Evolutionary conservation across 2,329 filamentous ascomycete genomes (phyloP), one percentile per base, ranked within the genome.

Genomic region (Blastomyces gilchristii): DNA sequence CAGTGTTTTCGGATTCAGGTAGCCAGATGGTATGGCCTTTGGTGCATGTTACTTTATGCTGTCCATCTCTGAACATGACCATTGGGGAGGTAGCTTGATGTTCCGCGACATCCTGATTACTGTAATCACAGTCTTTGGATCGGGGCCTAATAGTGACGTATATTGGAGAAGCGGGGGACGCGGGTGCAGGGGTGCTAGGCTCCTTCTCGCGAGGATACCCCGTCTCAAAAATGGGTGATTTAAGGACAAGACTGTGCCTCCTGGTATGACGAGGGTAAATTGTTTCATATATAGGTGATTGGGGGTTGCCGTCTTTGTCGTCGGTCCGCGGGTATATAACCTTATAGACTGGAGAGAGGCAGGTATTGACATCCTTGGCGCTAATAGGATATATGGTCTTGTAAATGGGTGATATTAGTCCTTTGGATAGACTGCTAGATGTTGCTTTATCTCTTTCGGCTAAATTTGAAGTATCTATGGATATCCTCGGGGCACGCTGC

Each of bases 361-460:
- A 45, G 22, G 56, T 43, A 45, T 43, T 45, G n/a, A 45, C 56
- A 43, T 43, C 56, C 22, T 58, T 58, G 11, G 37, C 18, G 9
- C 34, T 58, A n/a, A 45, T 58, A 58, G 56, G 37, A 16, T 58
- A 58, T 58, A 58, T 58, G 18, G 56, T 58, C 28, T 59, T 59
- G 25, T 59, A 59, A 47, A 49, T 49, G 8, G 41, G 57, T 12
- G 57, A 49, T 59, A 49, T 9, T 49, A 49, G 34, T 16, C 22
- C 25, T n/a, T 43, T 31, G 57, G 41, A 37, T 22, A 34, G 57
- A 22, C n/a, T 14, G 25, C 28, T 43, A 2, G 14, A 31, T 49
- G 14, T 2, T 49, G 25, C 2, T 34, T 34, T 49, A n/a, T 47
- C 28, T 25, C n/a, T 49, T 59, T 59, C 37, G 2, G 6, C 41